Evolutionary conservation across 805 yeast species (phyloP).

Genomic region (Saccharomycopsis javanensis): DNA sequence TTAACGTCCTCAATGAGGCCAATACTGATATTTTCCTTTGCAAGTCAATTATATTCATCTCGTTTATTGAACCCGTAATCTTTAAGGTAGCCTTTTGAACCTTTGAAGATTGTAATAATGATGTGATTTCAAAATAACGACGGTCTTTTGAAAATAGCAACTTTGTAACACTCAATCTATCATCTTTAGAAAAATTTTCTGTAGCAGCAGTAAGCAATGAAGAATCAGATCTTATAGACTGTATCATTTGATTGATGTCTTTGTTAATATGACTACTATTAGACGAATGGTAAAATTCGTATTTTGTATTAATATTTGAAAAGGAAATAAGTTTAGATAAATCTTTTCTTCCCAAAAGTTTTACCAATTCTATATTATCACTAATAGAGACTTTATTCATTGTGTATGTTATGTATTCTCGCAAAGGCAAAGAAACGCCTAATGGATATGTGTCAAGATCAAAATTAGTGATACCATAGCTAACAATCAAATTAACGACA

Average conservation of each 20-base stretch:
- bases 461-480: slow-evolving; percentile 39
- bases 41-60: slow-evolving; percentile 43
- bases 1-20: slow-evolving; percentile 61
- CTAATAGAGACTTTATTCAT: slow-evolving; percentile 37
- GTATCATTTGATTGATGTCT: slow-evolving; percentile 34
- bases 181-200: slow-evolving; percentile 66
- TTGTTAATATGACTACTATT: slow-evolving; percentile 22
- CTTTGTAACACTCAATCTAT: slow-evolving; percentile 55
- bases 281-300: neutral
- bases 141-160: slow-evolving; percentile 70
- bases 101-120: slow-evolving; percentile 59
- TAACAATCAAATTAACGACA: slow-evolving; percentile 53
- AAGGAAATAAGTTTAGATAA: slow-evolving; percentile 27
- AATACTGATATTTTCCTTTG: slow-evolving; percentile 50
- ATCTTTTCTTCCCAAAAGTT: slow-evolving; percentile 62
- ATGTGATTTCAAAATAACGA: slow-evolving; percentile 67
- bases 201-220: slow-evolving; percentile 39
- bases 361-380: slow-evolving; percentile 35
- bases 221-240: slow-evolving; percentile 35
- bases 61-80: slow-evolving; percentile 34
- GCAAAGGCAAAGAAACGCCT: slow-evolving; percentile 60
- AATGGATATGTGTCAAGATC: slow-evolving; percentile 63
- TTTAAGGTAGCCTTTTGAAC: slow-evolving; percentile 43
- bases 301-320: slow-evolving; percentile 3
- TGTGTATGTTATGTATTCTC: slow-evolving; percentile 45